phyloP scores from a whole-genome alignment of 805 yeast species.

The Wickerhamiella domercqiae region DNA sequence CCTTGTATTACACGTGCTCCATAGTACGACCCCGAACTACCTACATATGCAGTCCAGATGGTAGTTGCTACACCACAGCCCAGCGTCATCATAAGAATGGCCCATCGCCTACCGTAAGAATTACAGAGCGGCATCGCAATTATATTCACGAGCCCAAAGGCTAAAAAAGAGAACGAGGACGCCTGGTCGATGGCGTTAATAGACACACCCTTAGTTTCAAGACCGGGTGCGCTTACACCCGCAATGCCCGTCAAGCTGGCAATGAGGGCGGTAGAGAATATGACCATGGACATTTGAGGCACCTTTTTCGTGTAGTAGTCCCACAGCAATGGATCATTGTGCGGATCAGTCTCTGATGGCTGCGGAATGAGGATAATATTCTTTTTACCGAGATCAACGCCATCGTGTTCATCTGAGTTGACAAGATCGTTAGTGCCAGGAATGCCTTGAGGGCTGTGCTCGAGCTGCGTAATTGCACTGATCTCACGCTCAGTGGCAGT shows the following conservation, averaged over 20 bases:
- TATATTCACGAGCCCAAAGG: neutral
- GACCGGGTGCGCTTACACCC: neutral
- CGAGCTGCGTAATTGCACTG: too few species aligned
- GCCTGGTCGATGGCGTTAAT: neutral
- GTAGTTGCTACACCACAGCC: neutral
- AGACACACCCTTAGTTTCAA: neutral
- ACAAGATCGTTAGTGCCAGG: conserved; percentile 1
- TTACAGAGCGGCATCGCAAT: neutral
- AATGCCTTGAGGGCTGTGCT: neutral
- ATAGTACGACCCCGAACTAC: neutral
- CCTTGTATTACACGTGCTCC: conserved; percentile 1
- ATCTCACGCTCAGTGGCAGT: too few species aligned
- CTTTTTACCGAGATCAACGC: neutral
- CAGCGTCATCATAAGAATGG: neutral
- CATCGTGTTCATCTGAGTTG: neutral
- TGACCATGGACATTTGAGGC: neutral
- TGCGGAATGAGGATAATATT: conserved; percentile 44
- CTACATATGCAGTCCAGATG: conserved; percentile 1
- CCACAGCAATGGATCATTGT: conserved; percentile 64
- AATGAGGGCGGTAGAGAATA: neutral
- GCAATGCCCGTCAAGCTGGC: neutral
- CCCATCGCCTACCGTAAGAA: neutral
- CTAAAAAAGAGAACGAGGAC: neutral
- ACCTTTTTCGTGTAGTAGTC: conserved; percentile 28
- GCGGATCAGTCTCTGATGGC: conserved; percentile 52